Conservation (phyloP, 176 grass and related monocot species). For the Avena atlantica region DNA sequence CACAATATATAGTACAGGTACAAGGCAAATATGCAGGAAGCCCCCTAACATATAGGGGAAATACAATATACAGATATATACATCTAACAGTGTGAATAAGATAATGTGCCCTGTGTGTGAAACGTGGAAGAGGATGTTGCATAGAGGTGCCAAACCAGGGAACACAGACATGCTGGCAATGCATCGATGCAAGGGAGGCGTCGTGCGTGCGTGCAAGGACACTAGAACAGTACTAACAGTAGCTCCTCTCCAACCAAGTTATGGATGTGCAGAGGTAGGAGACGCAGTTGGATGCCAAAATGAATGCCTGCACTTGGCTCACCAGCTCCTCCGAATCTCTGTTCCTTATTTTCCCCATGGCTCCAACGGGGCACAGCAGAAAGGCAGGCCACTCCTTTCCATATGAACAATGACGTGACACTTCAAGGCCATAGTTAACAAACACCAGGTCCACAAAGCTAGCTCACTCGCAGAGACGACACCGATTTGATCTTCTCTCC, state of each 20-base stretch:
- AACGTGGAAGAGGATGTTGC: background rate
- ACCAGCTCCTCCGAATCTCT: constrained; percentile 7
- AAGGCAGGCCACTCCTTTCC: constrained; percentile 27
- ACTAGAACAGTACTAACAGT: background rate
- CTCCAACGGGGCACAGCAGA: constrained; percentile 14
- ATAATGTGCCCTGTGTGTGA: background rate
- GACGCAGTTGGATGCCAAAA: background rate
- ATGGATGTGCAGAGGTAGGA: background rate
- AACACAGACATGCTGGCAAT: background rate
- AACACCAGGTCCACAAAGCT: background rate
- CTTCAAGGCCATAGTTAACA: constrained; percentile 3
- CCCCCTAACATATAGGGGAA: no score
- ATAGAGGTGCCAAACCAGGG: background rate
- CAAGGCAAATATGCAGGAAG: no score
- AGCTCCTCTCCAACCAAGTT: background rate
- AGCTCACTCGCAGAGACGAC: background rate
- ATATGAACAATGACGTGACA: background rate
- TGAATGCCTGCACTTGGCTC: background rate
- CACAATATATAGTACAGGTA: no score
- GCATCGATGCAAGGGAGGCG: background rate
- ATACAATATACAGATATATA: no score
- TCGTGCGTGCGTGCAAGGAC: background rate
- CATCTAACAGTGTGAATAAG: no score
- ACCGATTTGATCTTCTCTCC: constrained; percentile 3
- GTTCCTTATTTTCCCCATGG: constrained; percentile 9